A percentile compares a stretch with the other conserved stretches of the same genome.
Conservation (phyloP, 495 filamentous ascomycete genomes). For the Neurospora sp. region DNA sequence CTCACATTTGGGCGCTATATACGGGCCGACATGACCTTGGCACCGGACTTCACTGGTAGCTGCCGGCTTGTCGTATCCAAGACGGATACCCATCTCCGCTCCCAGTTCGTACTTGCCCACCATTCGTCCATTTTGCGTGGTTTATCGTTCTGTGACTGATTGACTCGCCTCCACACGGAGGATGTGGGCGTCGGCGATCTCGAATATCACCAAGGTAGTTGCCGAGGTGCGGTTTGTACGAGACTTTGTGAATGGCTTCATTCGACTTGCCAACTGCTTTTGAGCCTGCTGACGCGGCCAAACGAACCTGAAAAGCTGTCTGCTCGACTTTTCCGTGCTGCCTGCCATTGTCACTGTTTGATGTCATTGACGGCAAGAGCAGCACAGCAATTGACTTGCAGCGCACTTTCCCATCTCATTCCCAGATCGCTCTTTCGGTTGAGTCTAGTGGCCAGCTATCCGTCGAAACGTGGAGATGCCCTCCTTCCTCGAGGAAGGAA, state of each 20-base stretch:
- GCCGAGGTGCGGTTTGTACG: neutral
- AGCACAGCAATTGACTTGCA: neutral
- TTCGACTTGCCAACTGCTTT: neutral
- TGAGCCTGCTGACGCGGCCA: neutral
- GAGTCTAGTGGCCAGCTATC: neutral
- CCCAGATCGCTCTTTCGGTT: neutral
- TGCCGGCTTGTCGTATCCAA: neutral
- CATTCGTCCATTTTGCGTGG: neutral
- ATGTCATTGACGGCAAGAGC: neutral
- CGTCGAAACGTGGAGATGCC: neutral
- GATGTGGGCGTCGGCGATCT: neutral
- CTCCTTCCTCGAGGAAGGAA: neutral
- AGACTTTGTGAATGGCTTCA: neutral
- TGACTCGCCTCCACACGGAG: neutral
- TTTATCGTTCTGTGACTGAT: neutral
- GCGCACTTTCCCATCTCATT: neutral
- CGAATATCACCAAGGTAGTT: neutral
- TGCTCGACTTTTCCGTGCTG: neutral
- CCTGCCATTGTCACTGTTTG: neutral
- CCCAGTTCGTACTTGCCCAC: neutral
- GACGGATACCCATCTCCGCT: neutral
- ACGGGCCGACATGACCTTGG: neutral
- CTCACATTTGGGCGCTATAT: neutral
- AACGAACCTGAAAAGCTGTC: neutral
- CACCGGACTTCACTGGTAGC: neutral